phyloP scores from a whole-genome alignment of 2,329 filamentous ascomycete species.

The Alternaria arbusti region DNA sequence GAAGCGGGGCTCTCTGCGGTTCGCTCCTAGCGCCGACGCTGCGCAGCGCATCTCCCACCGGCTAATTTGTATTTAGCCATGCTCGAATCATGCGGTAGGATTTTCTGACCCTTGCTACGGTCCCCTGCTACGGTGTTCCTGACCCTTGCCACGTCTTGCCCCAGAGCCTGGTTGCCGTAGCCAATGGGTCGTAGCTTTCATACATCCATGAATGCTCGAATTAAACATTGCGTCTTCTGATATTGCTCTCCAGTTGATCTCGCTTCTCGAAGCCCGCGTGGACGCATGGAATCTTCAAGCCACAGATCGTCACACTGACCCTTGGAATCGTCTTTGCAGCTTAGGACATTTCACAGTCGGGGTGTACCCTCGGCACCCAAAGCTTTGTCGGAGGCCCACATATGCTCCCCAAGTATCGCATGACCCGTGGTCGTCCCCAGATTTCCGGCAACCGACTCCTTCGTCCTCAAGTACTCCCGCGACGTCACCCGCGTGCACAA shows the following conservation, averaged over 20 bases:
- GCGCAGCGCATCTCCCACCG: slow-evolving; percentile 6
- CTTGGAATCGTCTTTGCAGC: slow-evolving; percentile 27
- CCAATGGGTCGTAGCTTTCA: slow-evolving; percentile 28
- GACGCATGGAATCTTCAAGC: slow-evolving; percentile 47
- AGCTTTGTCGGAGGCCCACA: slow-evolving; percentile 44
- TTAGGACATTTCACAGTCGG: slow-evolving; percentile 35
- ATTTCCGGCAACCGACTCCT: slow-evolving; percentile 33
- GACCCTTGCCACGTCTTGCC: slow-evolving; percentile 18
- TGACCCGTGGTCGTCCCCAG: slow-evolving; percentile 37
- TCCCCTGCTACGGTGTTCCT: slow-evolving; percentile 5
- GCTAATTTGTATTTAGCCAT: slow-evolving; percentile 13
- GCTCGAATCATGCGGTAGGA: slow-evolving; percentile 5
- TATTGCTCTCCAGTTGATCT: slow-evolving; percentile 43
- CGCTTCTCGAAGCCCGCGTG: slow-evolving; percentile 48
- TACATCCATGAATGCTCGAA: slow-evolving; percentile 28
- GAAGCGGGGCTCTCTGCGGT: slow-evolving; percentile 2
- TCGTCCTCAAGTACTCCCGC: slow-evolving; percentile 14
- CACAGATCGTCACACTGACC: slow-evolving; percentile 44
- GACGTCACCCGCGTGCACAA: slow-evolving; percentile 2
- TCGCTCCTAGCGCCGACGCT: slow-evolving; percentile 6
- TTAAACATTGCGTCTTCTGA: slow-evolving; percentile 40
- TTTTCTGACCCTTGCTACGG: background rate
- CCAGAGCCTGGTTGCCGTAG: slow-evolving; percentile 24
- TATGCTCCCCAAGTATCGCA: slow-evolving; percentile 46
- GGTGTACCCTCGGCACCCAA: slow-evolving; percentile 41